phyloP scores from a whole-genome alignment of 352 stramenopile genomes.

The Blastocystis sp. region DNA sequence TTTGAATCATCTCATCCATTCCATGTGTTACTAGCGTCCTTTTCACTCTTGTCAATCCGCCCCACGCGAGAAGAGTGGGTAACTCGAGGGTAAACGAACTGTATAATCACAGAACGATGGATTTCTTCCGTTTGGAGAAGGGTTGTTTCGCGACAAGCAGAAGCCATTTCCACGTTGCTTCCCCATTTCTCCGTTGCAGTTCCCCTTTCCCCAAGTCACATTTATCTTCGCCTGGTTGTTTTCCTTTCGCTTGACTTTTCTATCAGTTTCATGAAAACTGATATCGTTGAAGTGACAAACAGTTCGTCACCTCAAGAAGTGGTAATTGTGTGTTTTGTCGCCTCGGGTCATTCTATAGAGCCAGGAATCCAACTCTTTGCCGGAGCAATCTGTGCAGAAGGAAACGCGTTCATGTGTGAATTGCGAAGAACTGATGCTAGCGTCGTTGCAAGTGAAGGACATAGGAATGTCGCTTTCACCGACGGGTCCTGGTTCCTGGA shows the following conservation, averaged over 20 bases:
- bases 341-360: neutral
- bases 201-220: neutral
- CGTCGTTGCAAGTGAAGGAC: neutral
- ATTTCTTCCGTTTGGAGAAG: too few species aligned
- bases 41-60: too few species aligned
- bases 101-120: too few species aligned
- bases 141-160: too few species aligned
- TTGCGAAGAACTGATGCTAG: neutral
- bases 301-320: conserved; percentile 30
- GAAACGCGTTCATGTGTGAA: neutral
- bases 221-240: too few species aligned
- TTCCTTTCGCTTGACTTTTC: too few species aligned
- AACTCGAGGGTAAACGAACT: too few species aligned
- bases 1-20: too few species aligned
- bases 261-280: conserved; percentile 17
- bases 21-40: too few species aligned
- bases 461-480: conserved; percentile 22
- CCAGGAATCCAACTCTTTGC: neutral
- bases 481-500: neutral
- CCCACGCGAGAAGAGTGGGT: too few species aligned
- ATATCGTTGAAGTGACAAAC: conserved; percentile 48
- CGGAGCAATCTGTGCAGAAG: too few species aligned
- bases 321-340: conserved; percentile 24
- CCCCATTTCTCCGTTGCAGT: conserved; percentile 24
- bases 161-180: neutral